Percentiles rank a stretch among this genome's conserved stretches.
phyloP scores from a whole-genome alignment of 2,329 filamentous ascomycete genomes.

The Cladophialophora psammophila region DNA sequence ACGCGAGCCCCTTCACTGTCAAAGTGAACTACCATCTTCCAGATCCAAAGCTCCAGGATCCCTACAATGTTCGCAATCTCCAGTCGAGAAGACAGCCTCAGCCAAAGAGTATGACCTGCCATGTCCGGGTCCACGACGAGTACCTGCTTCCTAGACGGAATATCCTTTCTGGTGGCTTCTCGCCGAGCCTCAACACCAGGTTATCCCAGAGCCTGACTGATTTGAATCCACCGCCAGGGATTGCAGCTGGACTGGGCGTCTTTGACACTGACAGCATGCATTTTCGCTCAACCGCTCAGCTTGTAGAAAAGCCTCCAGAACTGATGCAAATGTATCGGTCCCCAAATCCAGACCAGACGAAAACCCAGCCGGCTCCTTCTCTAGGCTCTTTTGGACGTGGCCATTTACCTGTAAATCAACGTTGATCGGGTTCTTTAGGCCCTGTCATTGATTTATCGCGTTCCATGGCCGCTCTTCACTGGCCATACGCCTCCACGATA shows the following conservation, averaged over 20 bases:
- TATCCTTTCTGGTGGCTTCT: constrained; percentile 28
- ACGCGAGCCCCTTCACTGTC: constrained; percentile 34
- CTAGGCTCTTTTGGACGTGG: background rate
- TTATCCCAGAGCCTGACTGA: constrained; percentile 33
- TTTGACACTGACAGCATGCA: constrained; percentile 22
- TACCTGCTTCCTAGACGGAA: constrained; percentile 21
- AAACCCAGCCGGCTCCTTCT: background rate
- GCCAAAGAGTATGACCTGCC: constrained; percentile 34
- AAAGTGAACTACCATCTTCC: constrained; percentile 33
- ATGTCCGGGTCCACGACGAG: constrained; percentile 6
- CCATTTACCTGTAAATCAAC: background rate
- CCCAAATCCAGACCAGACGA: background rate
- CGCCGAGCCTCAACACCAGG: constrained; percentile 28
- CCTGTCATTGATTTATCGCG: background rate
- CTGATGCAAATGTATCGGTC: constrained; percentile 26
- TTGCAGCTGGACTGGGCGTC: constrained; percentile 28
- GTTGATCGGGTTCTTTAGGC: background rate
- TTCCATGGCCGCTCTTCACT: background rate
- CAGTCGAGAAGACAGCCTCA: constrained; percentile 32
- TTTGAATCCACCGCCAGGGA: constrained; percentile 18
- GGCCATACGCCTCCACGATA: background rate
- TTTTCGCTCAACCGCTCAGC: constrained; percentile 28
- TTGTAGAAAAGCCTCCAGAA: constrained; percentile 21
- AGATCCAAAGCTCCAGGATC: constrained; percentile 35
- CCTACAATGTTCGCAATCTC: constrained; percentile 39